A percentile compares a stretch with the other conserved stretches of the same genome.
Evolutionary conservation across 345 rosid species (phyloP).

Genomic region (Bruguiera gymnorhiza): DNA sequence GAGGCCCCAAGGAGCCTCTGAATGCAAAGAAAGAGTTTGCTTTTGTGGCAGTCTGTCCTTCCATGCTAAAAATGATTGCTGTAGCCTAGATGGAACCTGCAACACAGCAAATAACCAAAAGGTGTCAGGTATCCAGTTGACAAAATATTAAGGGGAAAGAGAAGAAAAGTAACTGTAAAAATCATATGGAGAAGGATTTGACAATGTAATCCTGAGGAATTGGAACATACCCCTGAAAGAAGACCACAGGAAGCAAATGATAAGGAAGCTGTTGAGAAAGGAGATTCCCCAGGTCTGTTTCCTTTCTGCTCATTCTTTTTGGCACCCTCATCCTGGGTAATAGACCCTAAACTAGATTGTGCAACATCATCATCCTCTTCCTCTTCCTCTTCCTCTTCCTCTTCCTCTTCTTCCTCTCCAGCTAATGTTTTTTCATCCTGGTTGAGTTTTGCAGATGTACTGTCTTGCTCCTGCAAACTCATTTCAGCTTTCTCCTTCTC

Average conservation of each 20-base stretch:
- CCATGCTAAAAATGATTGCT: slow-evolving; percentile 48
- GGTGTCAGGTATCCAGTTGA: no score
- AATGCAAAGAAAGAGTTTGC: slow-evolving; percentile 13
- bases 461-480: slow-evolving; percentile 50
- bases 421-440: slow-evolving; percentile 37
- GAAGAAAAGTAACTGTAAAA: no score
- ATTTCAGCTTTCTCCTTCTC: slow-evolving; percentile 60
- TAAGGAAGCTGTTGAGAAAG: slow-evolving; percentile 69
- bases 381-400: slow-evolving; percentile 23
- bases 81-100: slow-evolving; percentile 61
- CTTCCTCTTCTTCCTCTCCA: slow-evolving; percentile 34
- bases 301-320: slow-evolving; percentile 37
- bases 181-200: no score
- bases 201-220: neutral
- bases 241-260: slow-evolving; percentile 63
- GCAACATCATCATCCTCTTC: slow-evolving; percentile 55
- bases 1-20: slow-evolving; percentile 5
- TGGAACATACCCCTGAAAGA: slow-evolving; percentile 59
- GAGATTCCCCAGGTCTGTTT: slow-evolving; percentile 48
- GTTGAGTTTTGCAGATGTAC: slow-evolving; percentile 25
- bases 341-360: slow-evolving; percentile 83
- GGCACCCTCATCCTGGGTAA: slow-evolving; percentile 26
- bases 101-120: no score
- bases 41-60: slow-evolving; percentile 38
- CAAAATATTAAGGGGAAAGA: no score